Evolutionary conservation across 495 filamentous ascomycete genomes (phyloP).

Genomic region (Neurospora cerealis): DNA sequence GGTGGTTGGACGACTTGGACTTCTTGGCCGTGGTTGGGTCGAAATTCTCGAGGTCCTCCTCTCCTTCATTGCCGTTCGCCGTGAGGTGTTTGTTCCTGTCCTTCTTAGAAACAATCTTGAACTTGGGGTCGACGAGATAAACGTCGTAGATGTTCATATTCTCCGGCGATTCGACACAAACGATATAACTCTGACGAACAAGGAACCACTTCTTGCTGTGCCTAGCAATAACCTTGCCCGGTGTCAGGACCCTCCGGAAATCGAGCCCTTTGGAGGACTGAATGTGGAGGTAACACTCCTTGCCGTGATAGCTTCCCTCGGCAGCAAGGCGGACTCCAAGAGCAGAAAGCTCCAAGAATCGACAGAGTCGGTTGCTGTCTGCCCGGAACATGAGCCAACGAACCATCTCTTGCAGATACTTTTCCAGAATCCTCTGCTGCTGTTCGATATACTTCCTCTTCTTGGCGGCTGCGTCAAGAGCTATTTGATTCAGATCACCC

Average conservation of each 20-base stretch:
- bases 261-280: constrained; percentile 86
- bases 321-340: constrained; percentile 91
- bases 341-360: constrained; percentile 90
- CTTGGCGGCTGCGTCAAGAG: constrained; percentile 17
- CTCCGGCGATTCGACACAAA: constrained; percentile 94
- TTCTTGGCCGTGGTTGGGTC: constrained; percentile 22
- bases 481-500: constrained; percentile 15
- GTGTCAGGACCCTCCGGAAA: constrained; percentile 70
- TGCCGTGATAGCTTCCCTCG: constrained; percentile 94
- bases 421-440: constrained; percentile 79
- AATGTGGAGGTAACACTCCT: constrained; percentile 90
- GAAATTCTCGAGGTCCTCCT: constrained; percentile 24
- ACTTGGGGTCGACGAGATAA: constrained; percentile 82
- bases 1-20: constrained; percentile 56
- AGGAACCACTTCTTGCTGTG: constrained; percentile 96
- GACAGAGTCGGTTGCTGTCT: constrained; percentile 91
- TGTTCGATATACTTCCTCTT: constrained; percentile 45
- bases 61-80: constrained; percentile 41
- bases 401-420: constrained; percentile 90
- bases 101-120: constrained; percentile 66
- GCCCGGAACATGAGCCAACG: constrained; percentile 89
- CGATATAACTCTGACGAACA: constrained; percentile 94
- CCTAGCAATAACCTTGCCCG: constrained; percentile 61
- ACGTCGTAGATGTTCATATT: constrained; percentile 99
- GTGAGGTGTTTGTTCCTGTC: constrained; percentile 56